Conservation (phyloP, 192 early-diverging fungal species). For the Coemansia nantahalensis region DNA sequence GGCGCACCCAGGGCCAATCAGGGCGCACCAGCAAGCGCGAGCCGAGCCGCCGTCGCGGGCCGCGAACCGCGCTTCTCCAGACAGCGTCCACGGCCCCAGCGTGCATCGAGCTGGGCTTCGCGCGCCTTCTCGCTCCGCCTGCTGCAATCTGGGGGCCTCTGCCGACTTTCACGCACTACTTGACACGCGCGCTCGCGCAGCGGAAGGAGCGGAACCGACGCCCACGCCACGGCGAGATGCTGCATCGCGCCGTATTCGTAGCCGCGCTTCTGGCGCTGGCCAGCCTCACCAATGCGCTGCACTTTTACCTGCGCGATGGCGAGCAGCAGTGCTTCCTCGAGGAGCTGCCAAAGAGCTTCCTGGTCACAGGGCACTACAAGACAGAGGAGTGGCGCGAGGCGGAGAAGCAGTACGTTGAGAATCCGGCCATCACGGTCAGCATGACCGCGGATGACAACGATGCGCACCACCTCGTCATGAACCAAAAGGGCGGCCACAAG, state of each 20-base stretch:
- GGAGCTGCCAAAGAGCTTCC: conserved; percentile 87
- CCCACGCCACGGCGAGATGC: conserved; percentile 10
- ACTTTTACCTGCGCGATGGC: conserved; percentile 89
- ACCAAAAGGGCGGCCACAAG: conserved; percentile 66
- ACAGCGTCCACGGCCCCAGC: too few relatives aligned
- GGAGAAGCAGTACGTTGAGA: conserved; percentile 58
- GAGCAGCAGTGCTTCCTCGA: conserved; percentile 93
- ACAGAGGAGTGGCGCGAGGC: conserved; percentile 78
- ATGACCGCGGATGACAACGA: conserved; percentile 70
- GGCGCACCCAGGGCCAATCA: too few relatives aligned
- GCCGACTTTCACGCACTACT: too few relatives aligned
- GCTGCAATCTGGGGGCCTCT: background rate
- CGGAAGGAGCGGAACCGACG: conserved; percentile 3
- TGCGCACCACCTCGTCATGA: conserved; percentile 59
- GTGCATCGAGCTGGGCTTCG: too few relatives aligned
- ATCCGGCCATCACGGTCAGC: conserved; percentile 61
- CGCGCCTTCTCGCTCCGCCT: too few relatives aligned
- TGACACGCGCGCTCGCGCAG: too few relatives aligned
- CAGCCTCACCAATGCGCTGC: conserved; percentile 58
- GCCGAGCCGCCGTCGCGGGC: too few relatives aligned
- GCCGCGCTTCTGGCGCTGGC: conserved; percentile 23
- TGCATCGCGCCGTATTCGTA: conserved; percentile 24
- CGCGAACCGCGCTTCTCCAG: too few relatives aligned
- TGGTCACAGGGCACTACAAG: conserved; percentile 80
- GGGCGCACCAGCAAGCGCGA: too few relatives aligned